A percentile compares a stretch with the other conserved stretches of the same genome.
Conservation (phyloP, 352 stramenopile genomes). For the Phytophthora meadii region DNA sequence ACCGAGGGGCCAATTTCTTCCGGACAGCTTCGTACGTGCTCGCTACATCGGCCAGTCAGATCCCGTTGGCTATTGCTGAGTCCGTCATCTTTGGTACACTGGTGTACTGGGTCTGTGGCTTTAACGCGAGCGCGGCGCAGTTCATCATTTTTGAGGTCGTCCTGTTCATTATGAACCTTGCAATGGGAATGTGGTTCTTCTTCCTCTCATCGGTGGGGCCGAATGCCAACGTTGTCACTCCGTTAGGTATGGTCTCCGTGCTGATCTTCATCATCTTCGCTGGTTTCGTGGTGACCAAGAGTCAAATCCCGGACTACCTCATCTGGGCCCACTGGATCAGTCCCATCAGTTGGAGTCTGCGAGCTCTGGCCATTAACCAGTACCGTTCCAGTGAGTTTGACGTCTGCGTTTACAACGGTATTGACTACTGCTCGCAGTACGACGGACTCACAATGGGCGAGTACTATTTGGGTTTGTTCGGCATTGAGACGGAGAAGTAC, state of each 20-base stretch:
- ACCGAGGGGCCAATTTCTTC: slow-evolving; percentile 78
- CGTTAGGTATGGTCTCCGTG: slow-evolving; percentile 49
- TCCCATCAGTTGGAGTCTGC: slow-evolving; percentile 54
- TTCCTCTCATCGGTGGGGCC: slow-evolving; percentile 37
- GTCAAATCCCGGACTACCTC: slow-evolving; percentile 54
- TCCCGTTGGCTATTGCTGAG: slow-evolving; percentile 59
- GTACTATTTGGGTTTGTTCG: slow-evolving; percentile 54
- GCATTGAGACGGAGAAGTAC: slow-evolving; percentile 44
- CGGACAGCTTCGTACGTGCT: slow-evolving; percentile 74
- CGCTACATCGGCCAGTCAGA: slow-evolving; percentile 36
- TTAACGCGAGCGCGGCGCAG: slow-evolving; percentile 27
- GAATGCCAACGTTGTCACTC: slow-evolving; percentile 44
- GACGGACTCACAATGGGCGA: slow-evolving; percentile 37
- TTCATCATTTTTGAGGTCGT: slow-evolving; percentile 54
- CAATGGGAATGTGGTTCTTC: slow-evolving; percentile 41
- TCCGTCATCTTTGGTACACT: slow-evolving; percentile 79
- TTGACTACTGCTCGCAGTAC: slow-evolving; percentile 52
- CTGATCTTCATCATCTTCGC: slow-evolving; percentile 41
- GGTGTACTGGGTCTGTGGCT: slow-evolving; percentile 86
- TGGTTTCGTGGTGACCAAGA: slow-evolving; percentile 35
- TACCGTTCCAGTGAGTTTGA: slow-evolving; percentile 42
- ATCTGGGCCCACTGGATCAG: slow-evolving; percentile 75
- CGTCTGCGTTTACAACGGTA: slow-evolving; percentile 41
- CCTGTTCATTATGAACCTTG: slow-evolving; percentile 35
- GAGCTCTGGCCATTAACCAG: slow-evolving; percentile 51